These are phyloP conservation scores for Botrytis fabae DNA, from an alignment of 2,329 filamentous ascomycete species.

Conservation along the genomic window DNA sequence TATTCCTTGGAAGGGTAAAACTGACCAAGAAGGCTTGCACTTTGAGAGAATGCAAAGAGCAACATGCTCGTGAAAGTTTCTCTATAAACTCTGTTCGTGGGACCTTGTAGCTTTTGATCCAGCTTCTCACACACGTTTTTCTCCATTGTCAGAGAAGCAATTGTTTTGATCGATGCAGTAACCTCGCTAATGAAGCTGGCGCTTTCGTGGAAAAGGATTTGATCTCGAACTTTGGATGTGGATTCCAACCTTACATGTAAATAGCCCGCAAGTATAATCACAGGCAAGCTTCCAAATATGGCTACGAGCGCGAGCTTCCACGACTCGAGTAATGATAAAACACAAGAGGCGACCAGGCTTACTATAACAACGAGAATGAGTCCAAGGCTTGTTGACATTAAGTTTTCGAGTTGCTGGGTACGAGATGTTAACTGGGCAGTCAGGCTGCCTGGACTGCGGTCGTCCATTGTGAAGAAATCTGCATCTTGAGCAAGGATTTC, in stretches of 20 bases:
- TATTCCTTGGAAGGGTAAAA: not conserved
- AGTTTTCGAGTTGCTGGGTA: slow-evolving; percentile 36
- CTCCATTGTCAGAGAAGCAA: not conserved
- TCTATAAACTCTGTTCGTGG: not conserved
- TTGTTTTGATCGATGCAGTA: not conserved
- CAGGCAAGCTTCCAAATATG: slow-evolving; percentile 48
- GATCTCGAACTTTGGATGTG: not conserved
- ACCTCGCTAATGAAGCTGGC: slow-evolving; percentile 8
- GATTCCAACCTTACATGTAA: not conserved
- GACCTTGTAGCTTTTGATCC: not conserved
- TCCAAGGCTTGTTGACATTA: slow-evolving; percentile 12
- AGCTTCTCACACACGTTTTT: not conserved
- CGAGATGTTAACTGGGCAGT: slow-evolving; percentile 30
- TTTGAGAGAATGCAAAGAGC: slow-evolving; percentile 14
- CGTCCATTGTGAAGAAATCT: not conserved
- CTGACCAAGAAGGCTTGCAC: slow-evolving; percentile 10
- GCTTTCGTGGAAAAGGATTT: slow-evolving; percentile 7
- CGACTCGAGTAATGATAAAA: slow-evolving; percentile 49
- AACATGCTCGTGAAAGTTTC: not conserved
- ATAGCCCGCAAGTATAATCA: slow-evolving; percentile 42
- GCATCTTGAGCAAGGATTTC: not conserved
- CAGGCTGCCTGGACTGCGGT: slow-evolving; percentile 40
- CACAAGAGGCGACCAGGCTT: slow-evolving; percentile 4
- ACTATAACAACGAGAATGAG: slow-evolving; percentile 12
- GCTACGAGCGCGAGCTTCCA: slow-evolving; percentile 55